Percentiles rank a stretch among this genome's conserved stretches.
phyloP scores from a whole-genome alignment of 495 filamentous ascomycete genomes.

The Aspergillus sparsus region DNA sequence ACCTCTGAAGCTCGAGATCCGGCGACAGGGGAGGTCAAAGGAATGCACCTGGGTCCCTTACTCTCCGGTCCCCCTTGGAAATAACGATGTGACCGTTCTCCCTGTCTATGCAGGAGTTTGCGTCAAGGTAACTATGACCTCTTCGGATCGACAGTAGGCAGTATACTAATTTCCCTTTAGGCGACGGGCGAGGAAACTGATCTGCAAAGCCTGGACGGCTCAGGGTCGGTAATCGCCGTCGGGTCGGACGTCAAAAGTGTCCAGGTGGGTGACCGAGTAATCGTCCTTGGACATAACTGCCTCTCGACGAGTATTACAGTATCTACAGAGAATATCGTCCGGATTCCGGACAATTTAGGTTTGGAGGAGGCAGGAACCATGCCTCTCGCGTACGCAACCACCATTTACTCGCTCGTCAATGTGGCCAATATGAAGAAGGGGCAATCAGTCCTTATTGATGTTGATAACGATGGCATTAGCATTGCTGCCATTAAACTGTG shows the following conservation, averaged over 20 bases:
- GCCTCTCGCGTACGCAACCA: not conserved
- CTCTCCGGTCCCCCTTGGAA: not conserved
- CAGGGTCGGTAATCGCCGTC: not conserved
- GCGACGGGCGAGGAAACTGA: not conserved
- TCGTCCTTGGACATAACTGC: not conserved
- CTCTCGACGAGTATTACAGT: not conserved
- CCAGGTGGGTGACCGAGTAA: not conserved
- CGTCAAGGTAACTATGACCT: not conserved
- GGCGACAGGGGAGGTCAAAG: not conserved
- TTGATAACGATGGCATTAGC: slow-evolving; percentile 18
- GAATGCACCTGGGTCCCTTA: not conserved
- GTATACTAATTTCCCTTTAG: not conserved
- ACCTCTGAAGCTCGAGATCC: not conserved
- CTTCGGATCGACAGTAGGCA: not conserved
- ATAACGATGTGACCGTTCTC: not conserved
- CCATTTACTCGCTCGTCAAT: not conserved
- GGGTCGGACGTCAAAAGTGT: not conserved
- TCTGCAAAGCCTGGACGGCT: not conserved
- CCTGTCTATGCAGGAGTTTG: not conserved
- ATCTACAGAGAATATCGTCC: not conserved
- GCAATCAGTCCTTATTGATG: not conserved
- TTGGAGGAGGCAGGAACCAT: not conserved
- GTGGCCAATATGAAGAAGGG: not conserved
- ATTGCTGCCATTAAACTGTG: slow-evolving; percentile 17
- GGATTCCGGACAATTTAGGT: not conserved